Base-by-base conservation (phyloP, 2,329 filamentous ascomycete genomes). In the Aspergillus sp. region DNA sequence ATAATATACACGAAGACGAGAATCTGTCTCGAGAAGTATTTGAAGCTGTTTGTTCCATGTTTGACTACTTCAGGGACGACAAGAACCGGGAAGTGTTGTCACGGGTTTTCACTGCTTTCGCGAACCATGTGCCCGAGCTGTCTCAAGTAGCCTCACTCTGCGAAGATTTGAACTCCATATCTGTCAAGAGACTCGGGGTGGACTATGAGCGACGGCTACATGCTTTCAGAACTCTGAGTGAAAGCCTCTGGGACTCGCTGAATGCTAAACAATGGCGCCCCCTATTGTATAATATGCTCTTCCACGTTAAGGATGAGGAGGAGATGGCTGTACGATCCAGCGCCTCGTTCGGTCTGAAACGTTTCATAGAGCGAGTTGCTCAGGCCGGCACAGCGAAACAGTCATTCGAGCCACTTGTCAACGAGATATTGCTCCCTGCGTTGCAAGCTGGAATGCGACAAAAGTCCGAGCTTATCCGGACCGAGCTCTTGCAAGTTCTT, bases 51-150 rank as follows among this genome's bases (percentile, higher is more conserved):
- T 88, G 90, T 4, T 87, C 90, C 0, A 82, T 98, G 34, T 98
- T 96, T 70, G 90, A 91, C 54, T 96, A 93, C 71, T 93, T 98
- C 78, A 90, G 87, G 66, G 93, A 98, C 72, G 83, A 87, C 44
- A 78, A 85, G 44, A 96, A 91, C 68, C 84, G 95, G 54, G 81
- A 87, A 61, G 82, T 90, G 0, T 77, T 98, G 27, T 89, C 89
- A 15, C 82, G 86, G 45, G 88, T 96, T 3, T 77, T 98, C 7
- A 74, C 81, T 13, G 87, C 88, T 17, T 86, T 96, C 59, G 86
- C 90, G 1, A 77, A 82, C 7, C 84, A 85, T 46, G 86, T 91
- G 58, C 65, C 81, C 4, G 80, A 83, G 0, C 77, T 93, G 0
- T 70, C 77, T 22, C 82, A 86, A 53, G 81, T 91, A 57, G 88